phyloP scores from a whole-genome alignment of 345 rosid genomes.

The Erucastrum elatum region DNA sequence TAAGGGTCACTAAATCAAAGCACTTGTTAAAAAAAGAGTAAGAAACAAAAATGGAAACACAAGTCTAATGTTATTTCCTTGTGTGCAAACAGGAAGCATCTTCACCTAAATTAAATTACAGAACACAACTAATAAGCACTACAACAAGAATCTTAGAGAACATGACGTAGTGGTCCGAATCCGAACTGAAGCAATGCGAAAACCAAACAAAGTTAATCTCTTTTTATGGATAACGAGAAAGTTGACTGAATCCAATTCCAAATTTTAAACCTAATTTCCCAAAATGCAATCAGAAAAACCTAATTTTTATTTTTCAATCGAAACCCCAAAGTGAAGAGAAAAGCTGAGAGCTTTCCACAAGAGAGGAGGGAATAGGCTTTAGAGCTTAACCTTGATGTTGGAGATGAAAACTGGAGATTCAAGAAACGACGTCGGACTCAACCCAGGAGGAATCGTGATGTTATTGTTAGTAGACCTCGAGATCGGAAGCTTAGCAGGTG shows the following conservation, averaged over 20 bases:
- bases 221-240: slow-evolving; percentile 6
- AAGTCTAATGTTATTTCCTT: slow-evolving; percentile 16
- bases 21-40: slow-evolving; percentile 15
- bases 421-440: slow-evolving; percentile 88
- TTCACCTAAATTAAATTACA: slow-evolving; percentile 17
- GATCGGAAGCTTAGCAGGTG: slow-evolving; percentile 99
- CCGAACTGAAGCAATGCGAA: slow-evolving; percentile 10
- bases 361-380: background rate
- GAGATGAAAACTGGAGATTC: slow-evolving; percentile 97
- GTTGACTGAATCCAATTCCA: slow-evolving; percentile 17
- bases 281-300: slow-evolving; percentile 20
- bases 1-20: background rate
- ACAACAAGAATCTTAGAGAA: slow-evolving; percentile 13
- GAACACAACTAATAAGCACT: slow-evolving; percentile 16
- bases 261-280: slow-evolving; percentile 24
- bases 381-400: slow-evolving; percentile 63
- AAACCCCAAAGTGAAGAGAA: slow-evolving; percentile 11
- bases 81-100: slow-evolving; percentile 33
- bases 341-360: background rate
- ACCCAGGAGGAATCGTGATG: slow-evolving; percentile 83
- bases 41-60: slow-evolving; percentile 29
- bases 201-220: background rate
- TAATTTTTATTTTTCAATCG: slow-evolving; percentile 22
- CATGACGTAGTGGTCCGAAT: slow-evolving; percentile 17
- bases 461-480: slow-evolving; percentile 62